Evolutionary conservation across 2,329 filamentous ascomycete genomes (phyloP), one percentile per base, ranked within the genome.

Genomic region (Ceratocystiopsis minuta): DNA sequence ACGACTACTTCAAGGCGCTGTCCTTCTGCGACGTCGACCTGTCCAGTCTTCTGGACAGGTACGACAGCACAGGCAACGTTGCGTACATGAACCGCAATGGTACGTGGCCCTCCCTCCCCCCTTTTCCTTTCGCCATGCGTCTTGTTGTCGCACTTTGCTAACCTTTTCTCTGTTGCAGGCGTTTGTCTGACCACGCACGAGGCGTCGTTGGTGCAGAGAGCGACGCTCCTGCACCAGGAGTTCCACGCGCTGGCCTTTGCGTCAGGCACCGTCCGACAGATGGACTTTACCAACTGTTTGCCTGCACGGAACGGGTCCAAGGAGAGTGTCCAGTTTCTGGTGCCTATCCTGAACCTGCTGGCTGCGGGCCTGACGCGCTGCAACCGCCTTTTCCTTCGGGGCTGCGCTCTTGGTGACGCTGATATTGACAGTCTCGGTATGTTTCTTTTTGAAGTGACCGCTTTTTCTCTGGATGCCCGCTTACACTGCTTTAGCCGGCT

Each of bases 1-100:
- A 75, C 42, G 70, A 69, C 47, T 74, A 68, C 49, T 74, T 75
- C 55, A 69, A 67, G 44, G 67, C 68, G 1, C 53, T 75, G n/a
- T 73, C 68, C 2, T 71, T 75, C 46, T 54, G 59, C 11, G 62
- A 67, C 41, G 60, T 74, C 14, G 65, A 72, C 47, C 57, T 75
- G 16, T 63, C 62, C 2, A 55, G 51, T 15, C 54, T 67, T 1
- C 54, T 57, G 35, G 56, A 57, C 32, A 50, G 53, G 31, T 60
- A 60, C 38, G 70, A 74, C 45, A 60, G 61, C 36, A 52, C 57
- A 16, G 62, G 66, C 45, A 60, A 61, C 18, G 61, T 70, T 11
- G 66, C 65, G 5, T 68, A 68, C 48, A 59, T 69, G 34, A 73
- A 65, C 35, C 59, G 70, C 14, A 71, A 64, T 48, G 67, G 67